Evolutionary conservation across 2,329 filamentous ascomycete genomes (phyloP).

Genomic region (Colletotrichum tropicicola): DNA sequence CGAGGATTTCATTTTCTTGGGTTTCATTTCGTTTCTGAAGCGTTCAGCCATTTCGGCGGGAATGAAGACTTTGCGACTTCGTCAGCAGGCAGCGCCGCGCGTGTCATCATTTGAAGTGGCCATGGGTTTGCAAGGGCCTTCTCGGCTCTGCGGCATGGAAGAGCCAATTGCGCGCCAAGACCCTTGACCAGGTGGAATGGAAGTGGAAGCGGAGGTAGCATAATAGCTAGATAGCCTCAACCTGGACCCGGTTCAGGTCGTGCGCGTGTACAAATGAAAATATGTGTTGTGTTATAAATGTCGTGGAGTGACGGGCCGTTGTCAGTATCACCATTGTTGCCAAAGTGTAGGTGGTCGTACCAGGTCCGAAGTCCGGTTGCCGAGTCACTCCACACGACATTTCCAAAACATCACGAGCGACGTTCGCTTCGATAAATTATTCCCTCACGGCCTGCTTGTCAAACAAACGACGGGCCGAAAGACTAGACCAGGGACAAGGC

Average conservation of each 20-base stretch:
- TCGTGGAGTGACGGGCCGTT: no score
- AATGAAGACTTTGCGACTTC: neutral
- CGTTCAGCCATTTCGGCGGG: neutral
- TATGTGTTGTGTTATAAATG: no score
- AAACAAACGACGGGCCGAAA: conserved; percentile 10
- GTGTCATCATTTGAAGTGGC: neutral
- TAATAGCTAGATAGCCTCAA: conserved; percentile 2
- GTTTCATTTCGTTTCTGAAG: neutral
- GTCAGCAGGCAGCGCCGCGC: neutral
- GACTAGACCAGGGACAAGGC: neutral
- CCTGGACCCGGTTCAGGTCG: neutral
- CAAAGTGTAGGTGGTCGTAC: no score
- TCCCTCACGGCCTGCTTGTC: neutral
- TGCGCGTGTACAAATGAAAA: conserved; percentile 13
- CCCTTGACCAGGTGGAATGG: neutral
- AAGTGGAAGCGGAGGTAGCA: neutral
- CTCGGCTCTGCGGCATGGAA: neutral
- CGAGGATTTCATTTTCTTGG: conserved; percentile 12
- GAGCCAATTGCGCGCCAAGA: neutral
- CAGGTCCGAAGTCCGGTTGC: neutral
- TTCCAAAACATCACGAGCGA: neutral
- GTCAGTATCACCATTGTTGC: no score
- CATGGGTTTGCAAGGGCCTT: neutral
- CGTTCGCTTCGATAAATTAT: neutral
- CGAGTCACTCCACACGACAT: neutral